Base-by-base conservation (phyloP, 2,329 filamentous ascomycete genomes). In the Cryphonectria naterciae region DNA sequence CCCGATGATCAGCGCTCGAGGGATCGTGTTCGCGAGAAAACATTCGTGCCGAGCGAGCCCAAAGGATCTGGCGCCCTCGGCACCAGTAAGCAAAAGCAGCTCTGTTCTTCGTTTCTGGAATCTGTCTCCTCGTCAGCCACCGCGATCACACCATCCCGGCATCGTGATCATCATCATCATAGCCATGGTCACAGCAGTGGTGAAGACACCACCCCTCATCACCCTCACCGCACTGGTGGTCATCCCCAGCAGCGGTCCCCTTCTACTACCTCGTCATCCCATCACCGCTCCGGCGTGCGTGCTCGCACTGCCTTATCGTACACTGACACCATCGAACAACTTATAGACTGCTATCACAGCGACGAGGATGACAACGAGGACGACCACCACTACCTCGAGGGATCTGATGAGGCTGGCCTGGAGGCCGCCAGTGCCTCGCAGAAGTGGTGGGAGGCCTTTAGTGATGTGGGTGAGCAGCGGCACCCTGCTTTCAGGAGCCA, bases 381-480 rank as follows among this genome's bases (percentile, higher is more conserved):
- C 37, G 10, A 39, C 10, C 8, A 46, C 17, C 10, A 58, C 22
- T 43, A 62, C 17, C 39, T 62, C 35, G 67, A 69, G n/a, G 19
- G 13, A 7, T 69, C 69, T 25, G 58, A 69, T 49, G 70, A 70
- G 64, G 32, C 49, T 13, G 60, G 64, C 35, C 58, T 61, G 11
- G 56, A 35, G 7, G 63, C 63, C 19, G 68, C 63, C 19, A 35
- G 65, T 43, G 58, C 56, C 13, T 56, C 70, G 37, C 49, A 70
- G 56, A 58, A 41, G 28, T 72, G 70, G 70, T 72, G 70, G 58
- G 62, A 69, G 37, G 35, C 39, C n/a, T 72, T 70, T n/a, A 66
- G 67, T 49, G 70, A 70, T 17, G 63, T 70, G 52, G 52, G 35
- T 41, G 63, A 64, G 25, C 56, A 68, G 60, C 70, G 65, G 66